phyloP scores from a whole-genome alignment of 768 basidiomycete species.

The Mrakia hoshinonis region DNA sequence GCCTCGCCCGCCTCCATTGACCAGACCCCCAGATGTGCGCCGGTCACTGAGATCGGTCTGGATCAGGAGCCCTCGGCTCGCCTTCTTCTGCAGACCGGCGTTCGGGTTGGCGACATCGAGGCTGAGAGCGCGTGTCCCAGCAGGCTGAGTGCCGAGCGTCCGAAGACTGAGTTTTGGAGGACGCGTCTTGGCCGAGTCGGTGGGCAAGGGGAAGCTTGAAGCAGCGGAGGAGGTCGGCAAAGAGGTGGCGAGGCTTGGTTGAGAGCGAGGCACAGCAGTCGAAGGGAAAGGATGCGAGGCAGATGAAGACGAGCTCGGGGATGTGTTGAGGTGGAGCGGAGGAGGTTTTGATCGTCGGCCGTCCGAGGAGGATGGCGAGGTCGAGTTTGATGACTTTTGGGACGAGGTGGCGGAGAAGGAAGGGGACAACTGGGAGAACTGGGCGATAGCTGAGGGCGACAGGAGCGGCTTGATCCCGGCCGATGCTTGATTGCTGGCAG shows the following conservation, averaged over 20 bases:
- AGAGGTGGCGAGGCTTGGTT: not conserved
- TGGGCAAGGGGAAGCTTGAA: not conserved
- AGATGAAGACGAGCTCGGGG: not conserved
- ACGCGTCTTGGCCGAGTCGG: not conserved
- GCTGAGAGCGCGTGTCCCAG: not conserved
- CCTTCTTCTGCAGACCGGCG: slow-evolving; percentile 2
- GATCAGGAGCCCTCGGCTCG: slow-evolving; percentile 4
- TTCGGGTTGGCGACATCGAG: not conserved
- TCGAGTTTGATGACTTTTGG: not conserved
- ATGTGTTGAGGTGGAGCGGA: slow-evolving; percentile 2
- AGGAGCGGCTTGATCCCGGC: slow-evolving; percentile 13
- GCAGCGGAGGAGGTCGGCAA: not conserved
- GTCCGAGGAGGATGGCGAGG: not conserved
- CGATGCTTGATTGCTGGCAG: not conserved
- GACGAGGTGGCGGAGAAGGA: slow-evolving; percentile 9
- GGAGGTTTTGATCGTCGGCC: not conserved
- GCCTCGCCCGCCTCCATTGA: not conserved
- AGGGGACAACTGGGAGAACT: not conserved
- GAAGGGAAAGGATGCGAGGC: not conserved
- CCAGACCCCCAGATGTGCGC: not conserved
- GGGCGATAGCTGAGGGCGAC: slow-evolving; percentile 2
- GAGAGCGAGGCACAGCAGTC: not conserved
- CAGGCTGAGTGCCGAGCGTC: not conserved
- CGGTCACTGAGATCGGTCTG: slow-evolving; percentile 14
- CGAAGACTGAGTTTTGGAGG: slow-evolving; percentile 8